Evolutionary conservation across 176 grass and related monocot species (phyloP).

Genomic region (Carex pumila): DNA sequence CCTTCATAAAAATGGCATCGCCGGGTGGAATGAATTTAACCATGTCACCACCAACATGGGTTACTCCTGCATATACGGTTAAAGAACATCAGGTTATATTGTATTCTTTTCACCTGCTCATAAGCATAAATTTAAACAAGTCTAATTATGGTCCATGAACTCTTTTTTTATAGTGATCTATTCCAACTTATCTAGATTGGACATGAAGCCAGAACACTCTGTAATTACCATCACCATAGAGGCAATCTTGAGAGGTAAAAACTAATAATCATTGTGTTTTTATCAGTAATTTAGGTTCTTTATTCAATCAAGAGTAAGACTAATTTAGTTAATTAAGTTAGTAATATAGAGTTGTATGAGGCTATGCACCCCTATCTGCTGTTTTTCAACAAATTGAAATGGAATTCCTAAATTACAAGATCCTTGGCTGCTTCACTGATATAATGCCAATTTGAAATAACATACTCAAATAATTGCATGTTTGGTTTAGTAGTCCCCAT

Average conservation of each 20-base stretch:
- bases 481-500: background rate
- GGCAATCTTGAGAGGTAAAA: background rate
- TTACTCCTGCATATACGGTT: constrained; percentile 40
- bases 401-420: background rate
- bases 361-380: background rate
- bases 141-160: background rate
- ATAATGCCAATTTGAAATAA: background rate
- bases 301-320: background rate
- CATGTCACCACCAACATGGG: constrained; percentile 75
- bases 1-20: constrained; percentile 97
- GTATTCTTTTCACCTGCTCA: background rate
- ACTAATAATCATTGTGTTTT: background rate
- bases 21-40: constrained; percentile 65
- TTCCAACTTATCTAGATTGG: background rate
- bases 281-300: background rate
- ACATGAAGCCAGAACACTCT: background rate
- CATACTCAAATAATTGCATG: background rate
- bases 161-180: too few relatives aligned
- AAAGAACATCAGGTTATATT: background rate
- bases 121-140: background rate
- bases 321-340: background rate
- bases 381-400: background rate
- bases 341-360: background rate
- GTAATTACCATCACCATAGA: background rate
- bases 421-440: background rate